phyloP scores from a whole-genome alignment of 805 yeast genomes.

The Saccharomycopsis microspora region DNA sequence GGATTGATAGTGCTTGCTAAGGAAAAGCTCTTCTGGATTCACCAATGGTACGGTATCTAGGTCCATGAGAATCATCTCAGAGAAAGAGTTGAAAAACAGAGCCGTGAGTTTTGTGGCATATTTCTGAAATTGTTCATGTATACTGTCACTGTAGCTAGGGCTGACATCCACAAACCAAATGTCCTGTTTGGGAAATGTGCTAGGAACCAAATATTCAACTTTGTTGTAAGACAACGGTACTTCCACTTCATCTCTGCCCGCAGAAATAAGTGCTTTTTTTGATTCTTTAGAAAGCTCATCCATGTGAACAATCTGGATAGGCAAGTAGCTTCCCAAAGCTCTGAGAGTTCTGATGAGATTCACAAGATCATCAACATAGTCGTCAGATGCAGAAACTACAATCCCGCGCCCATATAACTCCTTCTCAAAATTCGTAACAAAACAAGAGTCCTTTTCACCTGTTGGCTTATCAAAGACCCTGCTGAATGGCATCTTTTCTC shows the following conservation, averaged over 20 bases:
- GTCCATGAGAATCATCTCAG: constrained; percentile 38
- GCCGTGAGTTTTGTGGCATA: constrained; percentile 39
- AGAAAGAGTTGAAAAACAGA: constrained; percentile 35
- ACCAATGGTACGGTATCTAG: constrained; percentile 37
- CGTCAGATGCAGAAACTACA: constrained; percentile 23
- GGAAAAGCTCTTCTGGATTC: constrained; percentile 27
- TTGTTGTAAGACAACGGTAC: constrained; percentile 3
- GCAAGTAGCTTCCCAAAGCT: constrained; percentile 26
- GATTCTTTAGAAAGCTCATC: constrained; percentile 24
- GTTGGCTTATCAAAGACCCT: constrained; percentile 22
- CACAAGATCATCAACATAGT: constrained; percentile 21
- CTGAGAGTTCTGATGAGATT: constrained; percentile 31
- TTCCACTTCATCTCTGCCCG: constrained; percentile 31
- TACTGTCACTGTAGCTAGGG: constrained; percentile 20
- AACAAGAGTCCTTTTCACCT: constrained; percentile 22
- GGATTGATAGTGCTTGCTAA: constrained; percentile 22
- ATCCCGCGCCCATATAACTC: constrained; percentile 26
- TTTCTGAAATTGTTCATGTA: constrained; percentile 16
- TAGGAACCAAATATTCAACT: not conserved
- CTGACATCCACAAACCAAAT: constrained; percentile 30
- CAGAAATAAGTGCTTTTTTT: constrained; percentile 23
- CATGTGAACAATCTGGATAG: constrained; percentile 30
- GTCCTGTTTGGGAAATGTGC: constrained; percentile 23
- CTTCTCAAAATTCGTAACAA: constrained; percentile 19
- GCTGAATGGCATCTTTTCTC: constrained; percentile 17